Base-by-base conservation (phyloP, 495 filamentous ascomycete genomes). In the Penicillium longicatenatum region DNA sequence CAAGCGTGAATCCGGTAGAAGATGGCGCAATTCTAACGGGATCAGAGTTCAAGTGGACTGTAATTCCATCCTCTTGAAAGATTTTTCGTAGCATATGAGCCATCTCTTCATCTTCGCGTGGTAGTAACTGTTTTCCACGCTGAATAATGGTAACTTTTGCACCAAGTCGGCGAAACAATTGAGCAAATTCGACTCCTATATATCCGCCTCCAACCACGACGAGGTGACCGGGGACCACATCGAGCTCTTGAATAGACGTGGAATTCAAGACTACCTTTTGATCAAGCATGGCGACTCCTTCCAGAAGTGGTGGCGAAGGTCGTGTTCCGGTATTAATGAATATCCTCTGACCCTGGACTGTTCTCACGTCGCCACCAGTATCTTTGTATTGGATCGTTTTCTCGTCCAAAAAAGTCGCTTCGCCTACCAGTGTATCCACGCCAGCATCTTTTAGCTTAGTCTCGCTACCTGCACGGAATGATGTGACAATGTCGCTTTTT, bases 401-500 rank as follows among this genome's bases (percentile, higher is more conserved):
- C 31, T 35, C 12, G 31, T 35, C 31, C 12, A 35, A 2, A 9
- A 35, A 35, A 35, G 10, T 35, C 12, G 31, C 31, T 14, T 35
- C 31, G 8, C 31, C 31, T 35, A 35, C 12, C 12, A 35, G 31
- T 6, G 12, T 14, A 35, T 35, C 31, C 12, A 35, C 31, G 8
- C 31, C 31, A 3, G 31, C 31, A 35, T 35, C 31, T 35, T 35
- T 35, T 0, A 35, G 12, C 12, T 76, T 60, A 24, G 58, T 61
- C 61, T 82, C 77, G 54, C 70, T 75, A 2, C 79, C 78, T 14
- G 64, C 66, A 3, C 76, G 67, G 49, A 82, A 83, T 42, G 69
- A 75, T 16, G 63, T 48, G 26, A 83, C 80, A n/a, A 82, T 82
- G 58, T 82, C 73, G 46, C 80, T 65, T 64, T 83, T 83, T 31